Conservation (phyloP, 495 filamentous ascomycete genomes). For the Penicillium paxilli region DNA sequence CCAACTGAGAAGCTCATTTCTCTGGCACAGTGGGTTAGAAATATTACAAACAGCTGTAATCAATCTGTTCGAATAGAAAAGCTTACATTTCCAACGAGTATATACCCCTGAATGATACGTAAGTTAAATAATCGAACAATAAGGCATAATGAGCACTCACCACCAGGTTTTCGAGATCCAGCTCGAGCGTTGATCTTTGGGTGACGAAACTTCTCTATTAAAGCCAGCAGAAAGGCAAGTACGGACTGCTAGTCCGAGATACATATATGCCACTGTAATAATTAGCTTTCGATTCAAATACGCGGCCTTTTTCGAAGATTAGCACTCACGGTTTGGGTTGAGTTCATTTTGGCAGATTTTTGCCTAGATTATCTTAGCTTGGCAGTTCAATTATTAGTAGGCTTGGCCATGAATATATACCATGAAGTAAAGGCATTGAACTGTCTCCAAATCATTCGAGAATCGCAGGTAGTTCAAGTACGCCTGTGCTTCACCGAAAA, state of each 20-base stretch:
- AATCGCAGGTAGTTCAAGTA: slow-evolving; percentile 38
- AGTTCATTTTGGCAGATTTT: slow-evolving; percentile 48
- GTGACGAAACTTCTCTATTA: slow-evolving; percentile 34
- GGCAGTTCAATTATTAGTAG: not conserved
- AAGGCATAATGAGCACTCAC: slow-evolving; percentile 22
- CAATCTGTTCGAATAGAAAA: not conserved
- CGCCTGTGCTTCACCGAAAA: slow-evolving; percentile 41
- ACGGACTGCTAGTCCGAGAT: slow-evolving; percentile 40
- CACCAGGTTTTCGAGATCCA: slow-evolving; percentile 48
- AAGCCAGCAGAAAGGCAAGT: slow-evolving; percentile 45
- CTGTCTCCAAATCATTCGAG: slow-evolving; percentile 42
- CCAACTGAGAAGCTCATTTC: slow-evolving; percentile 46
- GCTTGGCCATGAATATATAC: slow-evolving; percentile 16
- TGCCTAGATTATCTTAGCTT: slow-evolving; percentile 22
- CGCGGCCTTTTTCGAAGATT: not conserved
- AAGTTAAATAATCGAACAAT: not conserved
- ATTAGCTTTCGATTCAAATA: slow-evolving; percentile 1
- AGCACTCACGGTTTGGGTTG: slow-evolving; percentile 36
- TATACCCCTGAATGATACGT: slow-evolving; percentile 27
- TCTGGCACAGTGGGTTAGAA: slow-evolving; percentile 10
- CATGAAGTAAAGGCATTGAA: slow-evolving; percentile 44
- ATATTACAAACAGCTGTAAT: not conserved
- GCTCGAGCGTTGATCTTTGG: slow-evolving; percentile 35
- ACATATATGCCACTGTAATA: slow-evolving; percentile 44
- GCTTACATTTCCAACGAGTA: slow-evolving; percentile 44